phyloP scores from a whole-genome alignment of 179 eudicot genomes.

The Sideroxylon spinosum region DNA sequence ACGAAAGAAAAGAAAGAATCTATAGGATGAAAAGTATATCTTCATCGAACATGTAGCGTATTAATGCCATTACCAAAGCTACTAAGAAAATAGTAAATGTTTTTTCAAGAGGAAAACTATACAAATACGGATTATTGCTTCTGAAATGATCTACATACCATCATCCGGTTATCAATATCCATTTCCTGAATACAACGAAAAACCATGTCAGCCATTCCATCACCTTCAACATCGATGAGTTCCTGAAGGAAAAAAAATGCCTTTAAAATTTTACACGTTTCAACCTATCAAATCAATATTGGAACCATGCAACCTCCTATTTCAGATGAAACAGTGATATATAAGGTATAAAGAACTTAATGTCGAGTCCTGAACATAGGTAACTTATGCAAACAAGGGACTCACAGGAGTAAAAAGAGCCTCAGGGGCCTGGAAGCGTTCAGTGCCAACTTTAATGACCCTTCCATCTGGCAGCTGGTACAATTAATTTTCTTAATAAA shows the following conservation, averaged over 20 bases:
- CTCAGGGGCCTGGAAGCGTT: constrained; percentile 97
- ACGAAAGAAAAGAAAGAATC: neutral
- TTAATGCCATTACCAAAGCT: neutral
- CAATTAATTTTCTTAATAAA: constrained; percentile 14
- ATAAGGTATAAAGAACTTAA: neutral
- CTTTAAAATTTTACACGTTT: constrained; percentile 1
- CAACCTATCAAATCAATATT: neutral
- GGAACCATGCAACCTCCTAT: neutral
- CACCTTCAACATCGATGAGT: constrained; percentile 97
- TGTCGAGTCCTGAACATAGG: neutral
- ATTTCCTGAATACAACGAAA: constrained; percentile 96
- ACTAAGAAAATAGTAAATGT: neutral
- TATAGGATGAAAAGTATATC: neutral
- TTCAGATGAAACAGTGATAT: neutral
- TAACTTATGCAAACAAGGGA: constrained; percentile 7
- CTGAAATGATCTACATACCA: constrained; percentile 42
- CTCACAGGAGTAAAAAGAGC: constrained; percentile 97
- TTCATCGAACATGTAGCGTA: neutral
- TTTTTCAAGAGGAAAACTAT: neutral
- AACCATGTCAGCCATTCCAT: constrained; percentile 99
- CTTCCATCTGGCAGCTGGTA: constrained; percentile 95
- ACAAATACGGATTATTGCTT: neutral
- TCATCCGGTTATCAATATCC: constrained; percentile 98
- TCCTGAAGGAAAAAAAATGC: constrained; percentile 53
- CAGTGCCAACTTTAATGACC: constrained; percentile 93